Conservation (phyloP, 2,329 filamentous ascomycete species). For the Elsinoe batatas region DNA sequence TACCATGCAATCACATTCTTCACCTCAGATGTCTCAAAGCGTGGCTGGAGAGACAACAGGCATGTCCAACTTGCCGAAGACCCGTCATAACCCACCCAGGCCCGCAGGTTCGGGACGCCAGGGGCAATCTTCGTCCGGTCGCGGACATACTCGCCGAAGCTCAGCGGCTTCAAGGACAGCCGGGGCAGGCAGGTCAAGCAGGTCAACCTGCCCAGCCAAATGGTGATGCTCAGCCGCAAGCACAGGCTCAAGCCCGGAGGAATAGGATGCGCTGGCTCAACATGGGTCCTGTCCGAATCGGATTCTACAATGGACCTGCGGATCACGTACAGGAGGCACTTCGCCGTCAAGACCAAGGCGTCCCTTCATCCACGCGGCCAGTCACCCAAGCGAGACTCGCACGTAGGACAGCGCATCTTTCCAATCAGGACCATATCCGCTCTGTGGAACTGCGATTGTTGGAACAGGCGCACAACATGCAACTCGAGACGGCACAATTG, state of each 20-base stretch:
- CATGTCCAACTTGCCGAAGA: conserved; percentile 86
- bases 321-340: conserved; percentile 37
- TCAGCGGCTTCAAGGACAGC: conserved; percentile 11
- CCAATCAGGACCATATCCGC: conserved; percentile 46
- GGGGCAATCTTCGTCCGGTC: conserved; percentile 2
- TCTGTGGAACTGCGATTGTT: conserved; percentile 60
- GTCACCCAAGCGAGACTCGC: conserved; percentile 23
- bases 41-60: conserved; percentile 95
- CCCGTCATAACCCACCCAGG: conserved; percentile 47
- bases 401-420: conserved; percentile 19
- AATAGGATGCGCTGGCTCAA: conserved; percentile 47
- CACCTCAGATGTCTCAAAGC: conserved; percentile 92
- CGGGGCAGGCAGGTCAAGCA: conserved; percentile 24
- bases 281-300: conserved; percentile 64
- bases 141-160: conserved; percentile 2
- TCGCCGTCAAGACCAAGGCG: conserved; percentile 2
- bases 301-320: conserved; percentile 52
- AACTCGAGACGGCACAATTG: conserved; percentile 57
- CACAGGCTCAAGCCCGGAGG: conserved; percentile 16
- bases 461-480: conserved; percentile 54
- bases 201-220: conserved; percentile 29
- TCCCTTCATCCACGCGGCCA: not conserved
- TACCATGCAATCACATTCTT: conserved; percentile 90
- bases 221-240: conserved; percentile 12
- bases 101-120: conserved; percentile 12